These are phyloP conservation scores for Penicillium argentinense DNA, from an alignment of 495 filamentous ascomycete genomes.

Conservation along the genomic window DNA sequence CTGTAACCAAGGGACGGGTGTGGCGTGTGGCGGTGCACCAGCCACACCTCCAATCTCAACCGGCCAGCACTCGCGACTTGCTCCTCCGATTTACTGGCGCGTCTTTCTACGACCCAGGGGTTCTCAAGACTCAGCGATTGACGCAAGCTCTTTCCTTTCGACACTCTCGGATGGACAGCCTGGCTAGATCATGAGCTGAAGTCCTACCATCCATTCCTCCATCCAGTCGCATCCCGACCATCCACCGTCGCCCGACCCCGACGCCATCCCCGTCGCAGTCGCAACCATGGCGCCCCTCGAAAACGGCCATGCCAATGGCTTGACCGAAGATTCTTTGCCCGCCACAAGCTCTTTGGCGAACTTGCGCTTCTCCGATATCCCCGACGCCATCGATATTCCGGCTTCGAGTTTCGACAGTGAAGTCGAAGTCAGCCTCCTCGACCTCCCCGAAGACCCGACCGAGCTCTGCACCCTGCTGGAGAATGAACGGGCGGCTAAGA, in stretches of 20 bases:
- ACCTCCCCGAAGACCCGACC: constrained; percentile 89
- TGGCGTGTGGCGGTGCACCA: constrained; percentile 26
- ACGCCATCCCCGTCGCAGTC: constrained; percentile 3
- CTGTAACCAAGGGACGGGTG: not conserved
- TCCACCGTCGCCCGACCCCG: constrained; percentile 1
- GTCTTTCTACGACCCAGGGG: constrained; percentile 12
- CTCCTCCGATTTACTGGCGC: constrained; percentile 22
- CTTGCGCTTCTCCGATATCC: constrained; percentile 83
- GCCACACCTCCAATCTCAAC: constrained; percentile 29
- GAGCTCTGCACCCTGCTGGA: constrained; percentile 93
- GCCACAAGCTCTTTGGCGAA: constrained; percentile 20
- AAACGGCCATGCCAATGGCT: constrained; percentile 57
- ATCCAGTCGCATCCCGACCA: constrained; percentile 16
- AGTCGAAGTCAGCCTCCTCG: constrained; percentile 90
- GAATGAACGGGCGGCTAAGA: constrained; percentile 81
- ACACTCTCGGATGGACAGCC: constrained; percentile 10
- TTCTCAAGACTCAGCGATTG: constrained; percentile 10
- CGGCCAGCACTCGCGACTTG: constrained; percentile 17
- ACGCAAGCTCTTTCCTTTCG: not conserved
- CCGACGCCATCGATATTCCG: constrained; percentile 85
- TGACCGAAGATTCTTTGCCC: constrained; percentile 31
- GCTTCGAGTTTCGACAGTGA: constrained; percentile 77
- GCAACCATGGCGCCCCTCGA: constrained; percentile 51
- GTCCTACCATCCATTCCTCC: constrained; percentile 13
- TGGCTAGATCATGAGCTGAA: constrained; percentile 41